Base-by-base conservation (phyloP, 306 rosid species). In the Begonia masoniana region DNA sequence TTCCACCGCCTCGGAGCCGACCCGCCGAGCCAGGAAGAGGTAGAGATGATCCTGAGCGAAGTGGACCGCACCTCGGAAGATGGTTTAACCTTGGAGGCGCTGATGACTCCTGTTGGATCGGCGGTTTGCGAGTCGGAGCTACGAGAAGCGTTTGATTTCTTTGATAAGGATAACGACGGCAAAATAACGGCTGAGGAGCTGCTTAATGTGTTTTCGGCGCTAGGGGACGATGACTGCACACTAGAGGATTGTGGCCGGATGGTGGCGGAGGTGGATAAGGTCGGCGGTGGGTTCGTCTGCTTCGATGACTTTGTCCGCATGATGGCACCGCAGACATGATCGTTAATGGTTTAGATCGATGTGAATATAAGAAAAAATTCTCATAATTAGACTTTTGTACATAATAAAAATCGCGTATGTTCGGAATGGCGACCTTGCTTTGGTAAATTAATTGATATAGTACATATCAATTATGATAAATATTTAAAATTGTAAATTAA, bases 171-270 rank as follows among this genome's bases (percentile, higher is more conserved):
- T 57, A 82, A 70, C 3, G 94, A 89, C 43, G 97, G 97, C 3
- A 78, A 78, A 60, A 89, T 89, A 66, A 68, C 97, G 56, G 95
- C 87, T 42, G 94, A 82, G 65, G 97, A 89, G 65, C 73, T 89
- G 13, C 55, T 72, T 41, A 58, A 76, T 24, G 81, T 85, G 2
- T 89, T 82, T 41, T 8, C 47, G 6, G 75, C 87, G 0, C 78
- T 82, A 0, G 95, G 95, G 0, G 97, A 89, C 15, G 94, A 85
- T 11, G 65, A 73, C 67, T 89, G 94, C 80, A 74, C 97, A 67
- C 58, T 89, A 63, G 88, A 82, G 15, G 97, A 89, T 23, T 89
- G 97, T 71, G 66, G 68, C 80, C 85, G 95, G 64, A 89, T 89
- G 95, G 81, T 89, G 71, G 91, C 68, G 5, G 71, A 79, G 1